Base-by-base conservation (phyloP, 805 yeast species). In the Candida railenensis region DNA sequence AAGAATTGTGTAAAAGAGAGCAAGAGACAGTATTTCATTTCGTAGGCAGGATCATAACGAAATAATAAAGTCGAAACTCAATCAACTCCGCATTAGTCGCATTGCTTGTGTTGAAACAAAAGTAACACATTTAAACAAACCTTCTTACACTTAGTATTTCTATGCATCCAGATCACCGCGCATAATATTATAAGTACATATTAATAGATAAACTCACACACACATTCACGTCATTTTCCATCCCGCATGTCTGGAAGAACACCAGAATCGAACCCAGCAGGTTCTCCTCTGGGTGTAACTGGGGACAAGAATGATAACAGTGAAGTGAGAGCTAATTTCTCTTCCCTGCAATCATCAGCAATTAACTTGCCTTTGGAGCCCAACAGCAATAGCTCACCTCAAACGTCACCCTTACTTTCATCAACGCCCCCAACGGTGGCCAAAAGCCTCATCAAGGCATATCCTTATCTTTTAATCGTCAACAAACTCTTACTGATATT, bases 371-470 rank as follows among this genome's bases (percentile, higher is more conserved):
- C 15, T 15, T 4, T 4, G 15, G 36, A 25, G 15, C 5, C 36
- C 15, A 33, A 12, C 8, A 33, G 18, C 8, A 33, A 12, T 15
- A 15, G 36, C 18, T 36, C 39, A 4, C 73, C 81, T 43, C 71
- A 78, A 49, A 78, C 94, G 1, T 87, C 96, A 2, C 96, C 97
- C 1, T 74, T 94, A 53, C 76, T 89, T 34, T 81, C 89, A 1
- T 82, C 89, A 1, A 94, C 99, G 0, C 98, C 98, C 2, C 94
- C 97, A 2, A 81, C 90, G 0, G 89, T 92, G 12, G 84, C 96
- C 25, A 87, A 88, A 55, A 88, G 94, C 2, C 74, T 92, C 43
- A 80, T 90, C 34, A 77, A 82, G 49, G 81, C 96, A 8, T 91
- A 92, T 62, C 98, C 98, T 1, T 89, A 89, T 60, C 71, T 92